Evolutionary conservation across 192 early-diverging fungal species (phyloP).

Genomic region (Irineochytrium annulatum): DNA sequence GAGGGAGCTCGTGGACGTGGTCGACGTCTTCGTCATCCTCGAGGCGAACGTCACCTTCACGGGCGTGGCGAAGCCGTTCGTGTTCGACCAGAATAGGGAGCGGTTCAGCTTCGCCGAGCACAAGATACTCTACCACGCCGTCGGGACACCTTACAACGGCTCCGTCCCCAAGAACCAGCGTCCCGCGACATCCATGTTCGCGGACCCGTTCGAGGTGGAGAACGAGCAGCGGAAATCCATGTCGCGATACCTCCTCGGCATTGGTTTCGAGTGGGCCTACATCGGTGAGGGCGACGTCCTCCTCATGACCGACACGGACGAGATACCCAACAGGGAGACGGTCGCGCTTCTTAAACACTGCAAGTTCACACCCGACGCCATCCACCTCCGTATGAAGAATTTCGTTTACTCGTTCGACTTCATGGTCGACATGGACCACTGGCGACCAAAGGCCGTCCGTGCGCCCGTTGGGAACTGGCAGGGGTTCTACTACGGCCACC

Average conservation of each 20-base stretch:
- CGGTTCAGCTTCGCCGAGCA: slow-evolving; percentile 52
- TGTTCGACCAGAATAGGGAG: slow-evolving; percentile 38
- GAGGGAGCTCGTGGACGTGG: slow-evolving; percentile 50
- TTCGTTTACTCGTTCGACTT: slow-evolving; percentile 66
- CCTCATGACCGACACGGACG: slow-evolving; percentile 58
- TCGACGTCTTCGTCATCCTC: slow-evolving; percentile 58
- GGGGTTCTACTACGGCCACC: slow-evolving; percentile 33
- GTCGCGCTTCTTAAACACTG: slow-evolving; percentile 43
- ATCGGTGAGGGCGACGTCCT: slow-evolving; percentile 48
- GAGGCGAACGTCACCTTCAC: slow-evolving; percentile 56
- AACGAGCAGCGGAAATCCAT: slow-evolving; percentile 36
- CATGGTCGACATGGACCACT: slow-evolving; percentile 36
- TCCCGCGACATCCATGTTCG: slow-evolving; percentile 8
- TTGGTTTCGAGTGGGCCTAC: slow-evolving; percentile 11
- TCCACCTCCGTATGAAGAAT: slow-evolving; percentile 50
- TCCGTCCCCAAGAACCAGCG: not conserved
- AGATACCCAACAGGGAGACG: slow-evolving; percentile 45
- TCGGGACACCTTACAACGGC: slow-evolving; percentile 11
- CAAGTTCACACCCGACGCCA: slow-evolving; percentile 34
- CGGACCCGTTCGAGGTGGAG: slow-evolving; percentile 49
- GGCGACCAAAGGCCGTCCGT: slow-evolving; percentile 42
- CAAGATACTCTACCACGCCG: slow-evolving; percentile 46
- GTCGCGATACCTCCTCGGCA: slow-evolving; percentile 30
- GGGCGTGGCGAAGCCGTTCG: slow-evolving; percentile 42
- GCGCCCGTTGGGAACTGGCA: slow-evolving; percentile 20